These are phyloP conservation scores for Raffaelea albimanens DNA, from an alignment of 2,329 filamentous ascomycete species.

Conservation along the genomic window DNA sequence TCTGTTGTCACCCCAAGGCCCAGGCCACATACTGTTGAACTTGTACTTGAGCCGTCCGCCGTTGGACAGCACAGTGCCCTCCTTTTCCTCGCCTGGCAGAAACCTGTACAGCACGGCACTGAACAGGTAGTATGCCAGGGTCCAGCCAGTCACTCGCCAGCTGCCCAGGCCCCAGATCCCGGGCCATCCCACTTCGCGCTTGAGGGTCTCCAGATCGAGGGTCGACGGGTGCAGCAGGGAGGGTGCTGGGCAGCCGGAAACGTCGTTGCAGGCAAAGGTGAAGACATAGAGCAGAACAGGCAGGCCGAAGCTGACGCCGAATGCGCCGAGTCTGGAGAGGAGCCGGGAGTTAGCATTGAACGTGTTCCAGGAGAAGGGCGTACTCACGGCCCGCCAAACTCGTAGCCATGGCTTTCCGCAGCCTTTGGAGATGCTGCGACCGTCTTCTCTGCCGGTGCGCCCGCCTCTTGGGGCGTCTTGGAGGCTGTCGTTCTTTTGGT, in stretches of 20 bases:
- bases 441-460: neutral
- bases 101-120: conserved; percentile 66
- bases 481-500: conserved; percentile 2
- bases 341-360: neutral
- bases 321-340: conserved; percentile 57
- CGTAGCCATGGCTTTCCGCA: conserved; percentile 43
- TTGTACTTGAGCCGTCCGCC: conserved; percentile 75
- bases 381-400: conserved; percentile 40
- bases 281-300: conserved; percentile 72
- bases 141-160: conserved; percentile 58
- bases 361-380: neutral
- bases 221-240: conserved; percentile 65
- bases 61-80: conserved; percentile 60
- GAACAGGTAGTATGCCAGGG: conserved; percentile 68
- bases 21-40: conserved; percentile 56
- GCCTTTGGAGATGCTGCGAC: no score
- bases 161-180: conserved; percentile 64
- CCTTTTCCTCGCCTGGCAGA: conserved; percentile 61
- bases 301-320: conserved; percentile 69
- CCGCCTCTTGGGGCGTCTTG: neutral
- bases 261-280: conserved; percentile 82
- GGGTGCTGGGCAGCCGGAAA: conserved; percentile 82
- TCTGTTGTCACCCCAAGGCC: no score
- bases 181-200: conserved; percentile 76
- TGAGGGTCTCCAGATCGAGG: conserved; percentile 62